These are phyloP conservation scores for Zymoseptoria ardabiliae DNA, from an alignment of 2,329 filamentous ascomycete genomes.

Conservation along the genomic window DNA sequence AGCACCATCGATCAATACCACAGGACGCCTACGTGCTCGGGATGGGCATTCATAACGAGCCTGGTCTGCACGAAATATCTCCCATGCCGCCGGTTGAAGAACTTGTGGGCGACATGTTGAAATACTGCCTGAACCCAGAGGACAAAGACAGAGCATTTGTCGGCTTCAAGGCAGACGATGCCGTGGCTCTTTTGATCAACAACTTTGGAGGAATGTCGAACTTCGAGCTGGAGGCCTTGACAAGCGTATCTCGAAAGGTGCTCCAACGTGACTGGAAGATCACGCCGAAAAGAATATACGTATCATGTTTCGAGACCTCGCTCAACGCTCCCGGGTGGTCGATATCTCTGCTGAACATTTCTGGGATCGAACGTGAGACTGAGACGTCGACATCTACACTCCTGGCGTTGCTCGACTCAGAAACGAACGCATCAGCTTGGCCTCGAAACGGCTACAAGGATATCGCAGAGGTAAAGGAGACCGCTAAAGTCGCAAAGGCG, in stretches of 20 bases:
- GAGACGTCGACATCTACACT: constrained; percentile 35
- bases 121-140: constrained; percentile 41
- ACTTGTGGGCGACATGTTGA: constrained; percentile 42
- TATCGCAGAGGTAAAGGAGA: constrained; percentile 9
- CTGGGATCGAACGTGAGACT: constrained; percentile 38
- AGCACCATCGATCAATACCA: constrained; percentile 41
- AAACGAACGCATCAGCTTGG: constrained; percentile 47
- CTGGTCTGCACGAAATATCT: constrained; percentile 39
- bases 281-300: constrained; percentile 41
- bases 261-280: constrained; percentile 44
- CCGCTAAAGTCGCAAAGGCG: constrained; percentile 19
- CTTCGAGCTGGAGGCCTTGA: constrained; percentile 43
- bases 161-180: constrained; percentile 39
- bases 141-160: constrained; percentile 46
- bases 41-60: constrained; percentile 44
- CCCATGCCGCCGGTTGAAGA: constrained; percentile 44
- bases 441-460: constrained; percentile 40
- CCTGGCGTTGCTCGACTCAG: constrained; percentile 42
- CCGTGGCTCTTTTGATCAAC: constrained; percentile 42
- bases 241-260: constrained; percentile 34
- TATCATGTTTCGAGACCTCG: constrained; percentile 45
- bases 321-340: constrained; percentile 51
- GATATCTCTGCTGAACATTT: constrained; percentile 48
- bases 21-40: constrained; percentile 33
- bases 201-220: constrained; percentile 44